Base-by-base conservation (phyloP, 306 rosid genomes). In the Quercus gilva region DNA sequence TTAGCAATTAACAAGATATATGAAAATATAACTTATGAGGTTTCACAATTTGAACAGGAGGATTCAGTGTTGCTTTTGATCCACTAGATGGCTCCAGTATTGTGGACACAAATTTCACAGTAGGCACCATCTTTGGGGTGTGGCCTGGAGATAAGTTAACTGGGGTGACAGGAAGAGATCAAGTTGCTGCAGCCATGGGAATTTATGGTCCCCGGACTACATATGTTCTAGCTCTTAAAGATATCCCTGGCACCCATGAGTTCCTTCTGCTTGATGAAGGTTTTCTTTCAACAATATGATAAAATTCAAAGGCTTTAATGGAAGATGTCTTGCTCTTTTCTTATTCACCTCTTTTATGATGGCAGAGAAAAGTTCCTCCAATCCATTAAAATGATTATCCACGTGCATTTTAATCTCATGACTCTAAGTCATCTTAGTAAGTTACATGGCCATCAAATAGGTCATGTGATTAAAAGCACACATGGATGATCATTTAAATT, bases 41-140 rank as follows among this genome's bases (percentile, higher is more conserved):
- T 72, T 73, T 56, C 57, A 21, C 69, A 58, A 73, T 1, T 63
- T 83, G 17, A 72, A 82, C 89, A 96, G 99, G 98, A 72, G 99
- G 99, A 70, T 96, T 96, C 23, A 96, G 98, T 81, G 99, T 96
- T 83, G 99, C 99, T 68, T 96, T 96, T 77, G 99, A 96, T 81
- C 99, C 99, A 29, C 92, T 96, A n/a, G 99, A 93, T 81, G 99
- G 99, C 1, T 96, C 99, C 10, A 96, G 99, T 71, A 96, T 96
- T 1, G 99, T 96, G 23, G 99, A 96, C 87, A 96, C 99, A 71
- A 96, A 93, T 80, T 96, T 96, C 89, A 96, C 97, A 13, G 99
- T 96, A 2, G 99, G 99, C 61, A 96, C 99, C 56, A 96, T 96
- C 41, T 93, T 96, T 78, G 99, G 99, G 4, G 99, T 91, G 84